Base-by-base conservation (phyloP, 257 asterid genomes). In the Solanum pimpinellifolium region DNA sequence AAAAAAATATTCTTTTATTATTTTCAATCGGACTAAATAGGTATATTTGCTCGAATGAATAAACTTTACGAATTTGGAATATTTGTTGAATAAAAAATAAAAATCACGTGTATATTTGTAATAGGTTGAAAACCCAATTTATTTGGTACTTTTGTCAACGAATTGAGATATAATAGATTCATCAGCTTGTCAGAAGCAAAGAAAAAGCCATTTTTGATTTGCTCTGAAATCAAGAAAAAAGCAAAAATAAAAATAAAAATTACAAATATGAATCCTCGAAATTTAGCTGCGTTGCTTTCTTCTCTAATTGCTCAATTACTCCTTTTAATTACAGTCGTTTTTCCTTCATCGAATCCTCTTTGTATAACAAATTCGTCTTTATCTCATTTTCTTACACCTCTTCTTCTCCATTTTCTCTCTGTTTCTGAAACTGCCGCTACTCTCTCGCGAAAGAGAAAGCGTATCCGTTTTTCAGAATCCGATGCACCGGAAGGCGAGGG, bases 241-340 rank as follows among this genome's bases (percentile, higher is more conserved):
- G 1, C 18, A 20, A 66, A 83, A 89, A 87, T 25, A 7, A 8
- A 2, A 33, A 49, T 27, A 18, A 56, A 18, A 52, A 52, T 3
- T 18, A 52, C 15, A 74, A 21, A 74, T 18, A 89, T 90, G 91
- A 91, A 90, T 90, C 78, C 94, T 85, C 87, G 88, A 9, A 44
- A 91, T 21, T 89, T 94, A 72, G 94, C 94, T 52, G 93, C 92
- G 39, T n/a, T 92, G 25, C 89, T 96, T 59, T 95, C 96, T n/a
- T 90, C 98, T 6, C 90, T 94, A 31, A 87, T 93, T 62, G 93
- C 97, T 25, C 95, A 95, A 78, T 87, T 93, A 35, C 60, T 92
- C 60, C 69, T 92, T 25, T 88, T 92, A 52, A 85, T 94, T 39
- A 62, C 83, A 73, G 91, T 93, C 44, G 83, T 92, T 46, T 91